Evolutionary conservation across 345 rosid species (phyloP), one percentile per base, ranked within the genome.

Genomic region (Reutealis trisperma): DNA sequence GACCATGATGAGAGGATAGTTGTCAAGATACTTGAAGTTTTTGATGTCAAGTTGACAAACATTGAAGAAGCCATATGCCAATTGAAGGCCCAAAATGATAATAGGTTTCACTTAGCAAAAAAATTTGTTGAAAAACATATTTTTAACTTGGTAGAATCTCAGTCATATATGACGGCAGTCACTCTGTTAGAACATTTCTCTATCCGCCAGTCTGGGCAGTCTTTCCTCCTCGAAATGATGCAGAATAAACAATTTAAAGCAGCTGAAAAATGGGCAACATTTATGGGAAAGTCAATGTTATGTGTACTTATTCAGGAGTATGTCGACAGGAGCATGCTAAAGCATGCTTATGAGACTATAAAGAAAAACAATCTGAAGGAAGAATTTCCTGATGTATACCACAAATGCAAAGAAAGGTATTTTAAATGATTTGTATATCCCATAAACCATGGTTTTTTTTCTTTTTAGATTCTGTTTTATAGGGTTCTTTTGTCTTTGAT

Each of bases 181-280:
- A 80, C 87, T 76, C 73, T 96, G 44, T 84, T 92, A 72, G 98
- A 93, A 79, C 93, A 87, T 81, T 93, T 96, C 79, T 86, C 96
- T 18, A 86, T 96, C 51, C 88, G 89, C 15, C 88, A 90, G 57
- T 88, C 89, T 76, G 96, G 98, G 70, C 78, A 90, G 77, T 75
- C 95, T 25, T 92, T 96, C 77, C 91, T 96, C 34, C 80, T 86
- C 58, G 80, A 89, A 80, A 90, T 96, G 97, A 75, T 96, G 83
- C 87, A 90, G 73, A 89, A 89, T 25, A 88, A 86, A 74, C 91
- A 93, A 74, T 86, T 81, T 76, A 82, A 73, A 85, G 94, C 99
- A 66, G 97, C 99, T 30, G 99, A 93, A 87, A 93, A 83, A 80
- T 96, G 97, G 97, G 97, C 99, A 55, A 87, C 88, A 24, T 91